Evolutionary conservation across 495 filamentous ascomycete species (phyloP), one percentile per base, ranked within the genome.

Genomic region (Penicilliopsis zonata): DNA sequence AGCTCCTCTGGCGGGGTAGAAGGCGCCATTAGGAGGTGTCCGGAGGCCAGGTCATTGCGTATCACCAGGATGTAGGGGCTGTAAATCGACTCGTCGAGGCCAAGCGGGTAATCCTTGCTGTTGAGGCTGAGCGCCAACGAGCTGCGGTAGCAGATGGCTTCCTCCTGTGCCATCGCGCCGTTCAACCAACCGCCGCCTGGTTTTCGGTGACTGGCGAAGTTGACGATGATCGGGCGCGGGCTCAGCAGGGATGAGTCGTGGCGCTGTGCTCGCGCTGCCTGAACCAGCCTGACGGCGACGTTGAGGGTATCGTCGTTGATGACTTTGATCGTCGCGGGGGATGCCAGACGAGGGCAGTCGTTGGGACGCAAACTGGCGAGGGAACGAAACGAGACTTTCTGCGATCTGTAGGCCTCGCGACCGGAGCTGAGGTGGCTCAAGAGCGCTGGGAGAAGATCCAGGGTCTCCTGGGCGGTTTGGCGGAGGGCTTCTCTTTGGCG

Each of bases 161-260:
- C 74, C 49, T 78, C 74, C 41, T 77, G 74, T 1, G 72, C 70
- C 17, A 64, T 44, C 1, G 70, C 43, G 6, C 72, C 72, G 6
- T 55, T 44, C 8, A 64, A 40, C 67, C 67, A 78, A 14, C 68
- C 70, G 5, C 74, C 73, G 10, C 72, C 74, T 13, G 62, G 55
- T 5, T 45, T 46, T 4, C 64, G 42, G 0, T 69, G 62, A 2
- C 63, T 72, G 7, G 73, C 74, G 44, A 77, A 61, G 47, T 77
- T 78, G 13, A 76, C 16, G 7, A 44, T 30, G 12, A 24, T 7
- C 22, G 22, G 22, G 22, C 22, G 22, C 22, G 6, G 6, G 22
- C n/a, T 24, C 22, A 6, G 7, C 7, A 24, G 22, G n/a, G 7
- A n/a, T 24, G 6, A 6, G 22, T 24, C 22, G 22, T n/a, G 6